Conservation (phyloP, 2,329 filamentous ascomycete genomes). For the Phaeosphaeriaceae sp. region DNA sequence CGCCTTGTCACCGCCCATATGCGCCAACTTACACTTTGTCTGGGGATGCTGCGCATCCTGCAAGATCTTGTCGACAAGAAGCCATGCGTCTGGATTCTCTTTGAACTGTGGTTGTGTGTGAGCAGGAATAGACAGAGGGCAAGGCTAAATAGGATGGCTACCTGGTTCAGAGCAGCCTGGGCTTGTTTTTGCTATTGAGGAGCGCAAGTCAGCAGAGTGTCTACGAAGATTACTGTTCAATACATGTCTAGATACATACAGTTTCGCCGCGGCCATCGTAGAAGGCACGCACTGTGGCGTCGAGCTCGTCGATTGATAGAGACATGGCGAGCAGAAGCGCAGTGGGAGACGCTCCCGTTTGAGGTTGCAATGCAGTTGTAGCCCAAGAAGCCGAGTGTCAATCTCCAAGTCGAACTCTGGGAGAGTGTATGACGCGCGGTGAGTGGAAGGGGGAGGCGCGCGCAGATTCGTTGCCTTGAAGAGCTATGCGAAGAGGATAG, state of each 20-base stretch:
- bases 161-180: conserved; percentile 90
- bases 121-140: conserved; percentile 16
- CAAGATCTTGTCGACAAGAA: conserved; percentile 95
- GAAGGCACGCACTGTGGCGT: conserved; percentile 94
- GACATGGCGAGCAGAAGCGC: conserved; percentile 59
- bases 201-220: conserved; percentile 46
- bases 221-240: conserved; percentile 23
- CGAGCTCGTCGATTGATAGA: conserved; percentile 88
- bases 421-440: conserved; percentile 15
- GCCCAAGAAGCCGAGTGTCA: conserved; percentile 25
- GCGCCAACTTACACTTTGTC: conserved; percentile 79
- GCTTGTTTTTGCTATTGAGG: conserved; percentile 86
- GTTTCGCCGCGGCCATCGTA: conserved; percentile 95
- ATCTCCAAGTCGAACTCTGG: conserved; percentile 11
- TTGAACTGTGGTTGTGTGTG: conserved; percentile 76
- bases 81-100: conserved; percentile 97
- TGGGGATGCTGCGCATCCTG: conserved; percentile 91
- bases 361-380: conserved; percentile 29
- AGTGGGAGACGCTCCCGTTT: conserved; percentile 43
- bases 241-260: conserved; percentile 60
- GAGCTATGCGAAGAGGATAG: conserved; percentile 39
- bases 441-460: conserved; percentile 21
- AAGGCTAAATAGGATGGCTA: conserved; percentile 53
- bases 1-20: conserved; percentile 17
- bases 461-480: conserved; percentile 37